Evolutionary conservation across 352 stramenopile species (phyloP), one percentile per base, ranked within the genome.

Genomic region (Lagenidium sp.): DNA sequence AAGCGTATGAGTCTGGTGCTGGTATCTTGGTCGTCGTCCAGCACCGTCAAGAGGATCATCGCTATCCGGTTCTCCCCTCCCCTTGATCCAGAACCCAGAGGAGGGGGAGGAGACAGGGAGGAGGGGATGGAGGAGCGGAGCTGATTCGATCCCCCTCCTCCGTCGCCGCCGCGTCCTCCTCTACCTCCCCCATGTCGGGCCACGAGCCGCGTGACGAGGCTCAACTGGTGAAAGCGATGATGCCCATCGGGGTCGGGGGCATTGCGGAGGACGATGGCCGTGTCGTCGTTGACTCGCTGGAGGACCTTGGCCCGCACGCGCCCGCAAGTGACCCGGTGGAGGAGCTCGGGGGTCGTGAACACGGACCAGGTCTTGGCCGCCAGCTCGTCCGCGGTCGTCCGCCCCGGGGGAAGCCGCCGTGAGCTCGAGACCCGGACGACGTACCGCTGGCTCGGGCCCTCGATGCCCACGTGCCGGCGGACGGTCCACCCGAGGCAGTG

Each of bases 171-270:
- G 16, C 36, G 36, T 42, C 36, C 16, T 61, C 40, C n/a, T 53
- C 10, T 13, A 55, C 44, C 25, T 46, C 46, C 1, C 55, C 46
- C 21, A 55, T 61, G 46, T 61, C 53, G 4, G 55, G 30, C 8
- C 15, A 50, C 24, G 36, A 46, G 55, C 26, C 50, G 53, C 2
- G 53, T 49, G 47, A 55, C 37, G 41, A 61, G 42, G 21, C 53
- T 61, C 30, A 61, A 61, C 29, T 61, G 55, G 15, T 47, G 53
- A 13, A 61, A 19, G 21, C 55, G 39, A 13, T 55, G 46, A 16
- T 21, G 36, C 25, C 47, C 42, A 41, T 61, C 53, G 6, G 39
- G 36, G 35, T 53, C 15, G 8, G 41, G 41, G 19, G 41, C 30
- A 21, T 41, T 40, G 29, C 41, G 41, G 19, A 40, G 4, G 7